Evolutionary conservation across 805 yeast genomes (phyloP).

Genomic region (Candida succiphila): DNA sequence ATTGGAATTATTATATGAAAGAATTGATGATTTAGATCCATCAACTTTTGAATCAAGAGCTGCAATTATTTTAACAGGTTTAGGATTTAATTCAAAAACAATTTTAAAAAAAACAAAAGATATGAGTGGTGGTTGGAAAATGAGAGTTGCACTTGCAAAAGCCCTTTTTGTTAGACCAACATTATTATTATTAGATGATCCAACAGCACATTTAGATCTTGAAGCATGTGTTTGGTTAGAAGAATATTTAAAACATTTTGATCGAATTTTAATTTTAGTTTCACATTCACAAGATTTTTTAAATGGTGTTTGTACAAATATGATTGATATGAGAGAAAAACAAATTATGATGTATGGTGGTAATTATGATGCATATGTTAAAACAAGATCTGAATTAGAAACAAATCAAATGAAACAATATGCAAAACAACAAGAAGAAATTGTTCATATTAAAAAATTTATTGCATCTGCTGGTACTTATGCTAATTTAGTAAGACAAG

Average conservation of each 20-base stretch:
- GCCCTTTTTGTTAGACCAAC: conserved; percentile 98
- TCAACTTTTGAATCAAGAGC: conserved; percentile 94
- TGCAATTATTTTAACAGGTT: conserved; percentile 90
- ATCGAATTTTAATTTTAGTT: conserved; percentile 85
- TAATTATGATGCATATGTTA: conserved; percentile 94
- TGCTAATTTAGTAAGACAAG: conserved; percentile 97
- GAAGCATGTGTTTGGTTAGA: conserved; percentile 99
- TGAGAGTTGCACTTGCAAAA: conserved; percentile 98
- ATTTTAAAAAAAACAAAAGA: conserved; percentile 92
- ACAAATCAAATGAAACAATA: conserved; percentile 98
- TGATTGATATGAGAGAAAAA: conserved; percentile 94
- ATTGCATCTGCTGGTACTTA: conserved; percentile 99
- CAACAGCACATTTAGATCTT: conserved; percentile 98
- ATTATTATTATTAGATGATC: conserved; percentile 88
- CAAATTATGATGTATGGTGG: conserved; percentile 79
- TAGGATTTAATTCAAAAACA: conserved; percentile 85
- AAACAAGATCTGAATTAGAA: conserved; percentile 90
- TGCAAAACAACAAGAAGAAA: conserved; percentile 96
- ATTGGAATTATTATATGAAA: conserved; percentile 86
- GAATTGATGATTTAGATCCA: conserved; percentile 94
- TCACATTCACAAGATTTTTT: conserved; percentile 99
- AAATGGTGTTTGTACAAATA: conserved; percentile 96
- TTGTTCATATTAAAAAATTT: conserved; percentile 94
- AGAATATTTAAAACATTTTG: conserved; percentile 91
- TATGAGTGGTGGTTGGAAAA: conserved; percentile 99